Evolutionary conservation across 352 stramenopile genomes (phyloP).

Genomic region (Pythium sukuiense): DNA sequence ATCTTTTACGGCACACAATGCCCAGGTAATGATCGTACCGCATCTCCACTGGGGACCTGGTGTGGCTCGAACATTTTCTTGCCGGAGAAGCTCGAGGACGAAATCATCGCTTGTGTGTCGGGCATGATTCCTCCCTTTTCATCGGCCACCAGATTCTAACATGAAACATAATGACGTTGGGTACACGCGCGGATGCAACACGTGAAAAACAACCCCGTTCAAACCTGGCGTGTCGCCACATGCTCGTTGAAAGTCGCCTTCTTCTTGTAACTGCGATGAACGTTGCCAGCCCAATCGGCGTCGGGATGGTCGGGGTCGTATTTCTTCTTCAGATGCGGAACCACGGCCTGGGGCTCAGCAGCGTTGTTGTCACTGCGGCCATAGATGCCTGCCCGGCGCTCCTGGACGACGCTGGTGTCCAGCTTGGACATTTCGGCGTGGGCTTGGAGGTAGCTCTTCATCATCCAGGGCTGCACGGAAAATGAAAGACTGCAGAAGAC

Average conservation of each 20-base stretch:
- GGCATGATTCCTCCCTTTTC: constrained; percentile 63
- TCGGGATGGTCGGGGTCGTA: constrained; percentile 75
- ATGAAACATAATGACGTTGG: background rate
- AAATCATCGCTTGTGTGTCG: constrained; percentile 14
- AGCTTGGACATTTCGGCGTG: constrained; percentile 42
- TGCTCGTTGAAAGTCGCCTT: constrained; percentile 21
- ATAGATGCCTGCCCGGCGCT: background rate
- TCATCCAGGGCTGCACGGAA: constrained; percentile 6
- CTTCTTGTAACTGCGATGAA: constrained; percentile 71
- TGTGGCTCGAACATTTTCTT: constrained; percentile 65
- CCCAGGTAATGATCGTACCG: constrained; percentile 10
- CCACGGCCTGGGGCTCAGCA: constrained; percentile 11
- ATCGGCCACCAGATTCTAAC: constrained; percentile 53
- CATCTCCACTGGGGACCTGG: constrained; percentile 34
- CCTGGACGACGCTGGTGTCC: constrained; percentile 20
- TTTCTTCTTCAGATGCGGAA: constrained; percentile 62
- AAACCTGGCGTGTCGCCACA: constrained; percentile 12
- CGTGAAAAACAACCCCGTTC: too few species aligned
- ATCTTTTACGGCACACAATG: too few species aligned
- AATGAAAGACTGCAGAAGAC: background rate
- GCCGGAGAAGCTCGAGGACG: constrained; percentile 28
- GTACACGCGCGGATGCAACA: background rate
- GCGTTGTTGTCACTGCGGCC: constrained; percentile 16
- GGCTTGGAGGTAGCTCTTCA: constrained; percentile 40
- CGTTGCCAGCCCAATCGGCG: constrained; percentile 71